Base-by-base conservation (phyloP, 371 early-diverging fungal species). In the Mucor indicus region DNA sequence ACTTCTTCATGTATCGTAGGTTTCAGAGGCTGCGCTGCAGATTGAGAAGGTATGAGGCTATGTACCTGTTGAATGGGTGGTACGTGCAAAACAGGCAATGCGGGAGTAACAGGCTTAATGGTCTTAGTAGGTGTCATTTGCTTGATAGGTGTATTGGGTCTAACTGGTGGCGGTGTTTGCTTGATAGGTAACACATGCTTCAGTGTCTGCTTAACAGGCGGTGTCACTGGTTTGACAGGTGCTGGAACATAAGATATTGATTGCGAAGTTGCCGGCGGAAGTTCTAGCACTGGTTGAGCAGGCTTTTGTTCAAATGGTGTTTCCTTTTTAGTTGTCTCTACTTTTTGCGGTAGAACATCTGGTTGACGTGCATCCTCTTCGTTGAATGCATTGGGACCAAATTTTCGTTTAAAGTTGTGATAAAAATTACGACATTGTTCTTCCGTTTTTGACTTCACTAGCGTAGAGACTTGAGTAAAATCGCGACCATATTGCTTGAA, bases 401-500 rank as follows among this genome's bases (percentile, higher is more conserved):
- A 80, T 46, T 80, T 84, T 13, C 83, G 75, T 36, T 85, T 82
- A 50, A 84, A 86, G 50, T 89, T 86, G 64, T 86, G 81, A 51
- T 85, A 89, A 53, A 86, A 87, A 45, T 88, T 86, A 39, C 85
- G 80, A 52, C 92, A 92, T 54, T 91, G 89, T 17, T 83, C 87
- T 50, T 80, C 85, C 1, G 90, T 85, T 57, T 92, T 91, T 4
- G 87, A 84, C 1, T 86, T 84, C 22, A 92, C 85, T 38, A 83
- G 53, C 10, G 57, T 56, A 4, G 92, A 78, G 0, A 92, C 86
- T 12, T 73, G 79, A 16, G 68, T 74, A 64, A 92, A 92, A 44
- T 90, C 85, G 8, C 83, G 74, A 2, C 91, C 91, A 38, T 79
- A 69, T n/a, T 66, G 63, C 51, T 83, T 83, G 48, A 90, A 84